Base-by-base conservation (phyloP, 805 yeast genomes). In the Yamadazyma laniorum region DNA sequence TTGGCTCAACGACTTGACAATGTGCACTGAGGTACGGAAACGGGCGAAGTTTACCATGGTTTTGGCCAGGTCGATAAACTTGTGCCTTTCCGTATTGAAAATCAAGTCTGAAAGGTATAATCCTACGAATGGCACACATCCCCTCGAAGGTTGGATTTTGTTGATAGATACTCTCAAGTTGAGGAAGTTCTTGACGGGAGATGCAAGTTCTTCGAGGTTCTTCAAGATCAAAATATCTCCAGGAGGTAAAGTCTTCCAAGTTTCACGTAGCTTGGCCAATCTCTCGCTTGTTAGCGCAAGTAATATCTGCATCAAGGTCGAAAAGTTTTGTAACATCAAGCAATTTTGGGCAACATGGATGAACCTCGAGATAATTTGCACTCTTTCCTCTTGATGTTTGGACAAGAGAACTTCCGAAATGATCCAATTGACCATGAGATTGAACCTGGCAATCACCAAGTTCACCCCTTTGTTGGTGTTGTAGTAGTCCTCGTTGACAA, bases 91-190 rank as follows among this genome's bases (percentile, higher is more conserved):
- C 3, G 82, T 75, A 56, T 87, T 88, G 52, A 83, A 77, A 0
- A 86, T 78, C 50, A 91, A 68, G 56, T 91, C 98, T 3, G 90
- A 81, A 32, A 91, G 59, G 51, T 87, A 89, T 21, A 91, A 68
- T 1, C 95, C 96, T 37, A 90, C 77, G 57, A 90, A 91, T 16
- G 99, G 98, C 35, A 91, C 79, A 49, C 95, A 81, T 2, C 98
- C 98, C 41, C 67, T 68, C 4, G 82, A 67, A 16, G 82, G 79
- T 39, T 72, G 73, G 34, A 84, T 66, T 28, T 74, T 77, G 40
- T 75, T 75, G 43, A 87, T 70, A 42, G 79, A 80, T 27, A 72
- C 56, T 47, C 97, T 71, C 43, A 91, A 71, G 37, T 75, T 74
- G 35, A 72, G 59, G 56, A 86, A 91, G 61, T 90, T 87, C 50